Base-by-base conservation (phyloP, 1,139 yeast species). In the Pichia sp. region DNA sequence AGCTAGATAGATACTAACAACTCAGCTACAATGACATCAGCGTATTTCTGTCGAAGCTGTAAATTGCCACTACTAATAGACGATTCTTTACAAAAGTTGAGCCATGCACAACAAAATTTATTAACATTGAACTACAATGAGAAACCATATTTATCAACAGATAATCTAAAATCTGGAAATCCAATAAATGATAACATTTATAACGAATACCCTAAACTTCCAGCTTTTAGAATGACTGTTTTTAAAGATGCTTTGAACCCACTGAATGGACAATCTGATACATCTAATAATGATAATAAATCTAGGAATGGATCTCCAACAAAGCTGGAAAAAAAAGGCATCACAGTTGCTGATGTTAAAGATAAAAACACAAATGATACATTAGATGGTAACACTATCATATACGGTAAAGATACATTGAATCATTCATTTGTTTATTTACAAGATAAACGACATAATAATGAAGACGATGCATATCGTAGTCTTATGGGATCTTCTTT, bases 31-130 rank as follows among this genome's bases (percentile, higher is more conserved):
- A 29, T 43, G 40, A 16, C 29, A 34, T 20, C 23, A 12, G 44
- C 24, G 15, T 61, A 60, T 48, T 64, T 65, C 48, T 82, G 89
- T 60, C 84, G 80, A 58, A 68, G 78, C 50, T 82, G 89, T 59
- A 73, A 78, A 45, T 66, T 80, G 32, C 85, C 87, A 3, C 57
- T 82, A 44, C 66, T 69, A 24, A 67, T 81, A 15, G 85, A 80
- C 57, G 72, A 72, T 27, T 77, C 85, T 0, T 56, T 82, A 30
- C 61, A 70, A 37, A 77, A 74, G 38, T 62, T 81, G 38, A 74
- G 79, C 48, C 64, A 69, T 35, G 79, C 82, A 0, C 85, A 81
- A 57, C 63, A 73, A 20, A 73, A 73, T 44, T 63, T 80, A 20
- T 60, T 80, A 16, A 64, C 59, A 29, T 62, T 64, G 1, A 55